Conservation (phyloP, 1,284 basidiomycete genomes). For the Ustilago loliicola region DNA sequence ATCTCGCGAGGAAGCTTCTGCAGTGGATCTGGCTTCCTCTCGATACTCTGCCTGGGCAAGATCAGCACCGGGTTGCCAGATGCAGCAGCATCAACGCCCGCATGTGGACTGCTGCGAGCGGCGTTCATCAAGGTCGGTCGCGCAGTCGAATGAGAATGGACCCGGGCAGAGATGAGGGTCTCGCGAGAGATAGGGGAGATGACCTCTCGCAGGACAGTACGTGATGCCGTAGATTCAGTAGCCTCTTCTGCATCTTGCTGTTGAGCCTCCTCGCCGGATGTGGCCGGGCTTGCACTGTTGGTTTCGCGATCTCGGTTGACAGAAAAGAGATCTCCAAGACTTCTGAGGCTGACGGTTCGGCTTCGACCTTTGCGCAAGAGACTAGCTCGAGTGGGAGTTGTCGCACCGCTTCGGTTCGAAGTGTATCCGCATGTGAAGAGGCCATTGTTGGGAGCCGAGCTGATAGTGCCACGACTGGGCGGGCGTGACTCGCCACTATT, state of each 20-base stretch:
- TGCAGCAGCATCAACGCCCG: slow-evolving; percentile 32
- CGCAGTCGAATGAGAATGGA: slow-evolving; percentile 10
- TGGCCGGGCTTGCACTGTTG: neutral
- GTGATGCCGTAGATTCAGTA: neutral
- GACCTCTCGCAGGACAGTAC: slow-evolving; percentile 24
- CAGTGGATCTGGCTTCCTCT: slow-evolving; percentile 25
- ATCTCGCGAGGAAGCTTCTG: slow-evolving; percentile 46
- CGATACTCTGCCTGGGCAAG: slow-evolving; percentile 21
- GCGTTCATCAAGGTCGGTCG: slow-evolving; percentile 40
- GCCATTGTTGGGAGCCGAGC: slow-evolving; percentile 38
- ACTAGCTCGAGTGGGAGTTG: slow-evolving; percentile 28
- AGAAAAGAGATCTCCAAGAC: slow-evolving; percentile 30
- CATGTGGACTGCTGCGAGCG: slow-evolving; percentile 34
- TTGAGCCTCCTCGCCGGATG: slow-evolving; percentile 3
- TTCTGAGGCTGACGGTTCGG: slow-evolving; percentile 35
- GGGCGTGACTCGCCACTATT: slow-evolving; percentile 40
- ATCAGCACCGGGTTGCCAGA: slow-evolving; percentile 25
- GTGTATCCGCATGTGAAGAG: slow-evolving; percentile 50
- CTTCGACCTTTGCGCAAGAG: slow-evolving; percentile 22
- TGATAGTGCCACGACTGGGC: slow-evolving; percentile 27
- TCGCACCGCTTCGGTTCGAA: slow-evolving; percentile 34
- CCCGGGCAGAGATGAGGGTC: slow-evolving; percentile 47
- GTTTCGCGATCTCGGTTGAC: slow-evolving; percentile 32
- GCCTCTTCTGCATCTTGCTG: slow-evolving; percentile 1
- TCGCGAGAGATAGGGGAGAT: slow-evolving; percentile 37